Conservation (phyloP, 495 filamentous ascomycete genomes). For the Penicillium tannophilum region DNA sequence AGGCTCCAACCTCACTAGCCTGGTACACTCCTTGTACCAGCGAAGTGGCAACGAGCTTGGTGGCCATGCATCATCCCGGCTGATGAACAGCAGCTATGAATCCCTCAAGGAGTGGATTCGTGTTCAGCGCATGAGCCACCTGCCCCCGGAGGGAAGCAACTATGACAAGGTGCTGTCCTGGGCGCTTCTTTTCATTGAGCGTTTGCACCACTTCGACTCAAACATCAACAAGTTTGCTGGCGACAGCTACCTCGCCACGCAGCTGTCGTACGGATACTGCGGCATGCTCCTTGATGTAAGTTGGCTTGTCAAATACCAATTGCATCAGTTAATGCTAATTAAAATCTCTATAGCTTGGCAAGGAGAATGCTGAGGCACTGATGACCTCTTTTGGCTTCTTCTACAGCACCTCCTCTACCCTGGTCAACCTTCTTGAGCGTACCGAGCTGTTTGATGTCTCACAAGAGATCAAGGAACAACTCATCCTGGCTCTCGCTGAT, state of each 20-base stretch:
- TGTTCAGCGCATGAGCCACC: conserved; percentile 37
- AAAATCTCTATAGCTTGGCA: conserved; percentile 31
- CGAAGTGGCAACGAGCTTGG: conserved; percentile 33
- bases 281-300: conserved; percentile 39
- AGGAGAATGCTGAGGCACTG: conserved; percentile 37
- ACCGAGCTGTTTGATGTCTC: conserved; percentile 39
- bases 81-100: conserved; percentile 28
- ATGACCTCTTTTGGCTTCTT: conserved; percentile 40
- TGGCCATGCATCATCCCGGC: conserved; percentile 11
- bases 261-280: conserved; percentile 42
- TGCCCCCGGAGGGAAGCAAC: conserved; percentile 41
- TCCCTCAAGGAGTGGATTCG: conserved; percentile 34
- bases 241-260: conserved; percentile 38
- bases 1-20: conserved; percentile 27
- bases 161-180: conserved; percentile 43
- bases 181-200: conserved; percentile 32
- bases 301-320: neutral
- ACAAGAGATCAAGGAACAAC: conserved; percentile 43
- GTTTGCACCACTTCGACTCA: conserved; percentile 37
- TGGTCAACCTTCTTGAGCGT: conserved; percentile 38
- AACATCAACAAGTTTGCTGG: conserved; percentile 36
- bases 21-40: conserved; percentile 28
- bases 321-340: neutral
- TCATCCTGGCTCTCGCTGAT: conserved; percentile 38
- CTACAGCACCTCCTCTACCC: conserved; percentile 33